A percentile compares a stretch with the other conserved stretches of the same genome.
Conservation (phyloP, 2,329 filamentous ascomycete genomes). For the Paramyrothecium sp. region DNA sequence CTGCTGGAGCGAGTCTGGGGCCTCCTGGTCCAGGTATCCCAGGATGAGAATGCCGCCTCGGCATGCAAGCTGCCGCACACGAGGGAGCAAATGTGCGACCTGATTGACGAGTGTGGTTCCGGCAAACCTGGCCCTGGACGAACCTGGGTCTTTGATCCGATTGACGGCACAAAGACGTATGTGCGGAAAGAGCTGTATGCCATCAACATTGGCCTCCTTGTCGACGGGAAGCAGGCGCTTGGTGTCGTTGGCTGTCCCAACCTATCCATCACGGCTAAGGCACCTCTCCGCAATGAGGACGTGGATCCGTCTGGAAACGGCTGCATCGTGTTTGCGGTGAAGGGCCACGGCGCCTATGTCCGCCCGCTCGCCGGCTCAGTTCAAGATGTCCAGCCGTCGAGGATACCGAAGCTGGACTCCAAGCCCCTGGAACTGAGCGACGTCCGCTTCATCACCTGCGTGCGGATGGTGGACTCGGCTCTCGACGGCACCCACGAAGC, state of each 20-base stretch:
- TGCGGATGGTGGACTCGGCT: conserved; percentile 44
- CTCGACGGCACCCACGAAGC: conserved; percentile 44
- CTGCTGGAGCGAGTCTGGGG: conserved; percentile 48
- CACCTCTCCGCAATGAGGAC: conserved; percentile 40
- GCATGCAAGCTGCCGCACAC: conserved; percentile 32
- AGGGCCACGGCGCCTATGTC: conserved; percentile 46
- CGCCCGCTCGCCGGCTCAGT: conserved; percentile 32
- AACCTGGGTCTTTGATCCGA: conserved; percentile 60
- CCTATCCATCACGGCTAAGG: conserved; percentile 34
- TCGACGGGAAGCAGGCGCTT: conserved; percentile 48
- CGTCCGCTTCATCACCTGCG: conserved; percentile 47
- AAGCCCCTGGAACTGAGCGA: conserved; percentile 12
- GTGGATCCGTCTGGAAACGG: conserved; percentile 43
- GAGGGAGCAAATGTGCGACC: conserved; percentile 46
- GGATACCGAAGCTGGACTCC: conserved; percentile 28
- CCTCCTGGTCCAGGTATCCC: conserved; percentile 33
- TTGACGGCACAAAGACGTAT: conserved; percentile 59
- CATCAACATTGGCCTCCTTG: conserved; percentile 54
- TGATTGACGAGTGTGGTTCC: conserved; percentile 51
- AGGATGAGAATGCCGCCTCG: conserved; percentile 19
- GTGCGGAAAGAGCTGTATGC: conserved; percentile 54
- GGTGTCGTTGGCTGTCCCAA: conserved; percentile 50
- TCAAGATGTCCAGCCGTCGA: conserved; percentile 21
- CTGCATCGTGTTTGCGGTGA: conserved; percentile 49
- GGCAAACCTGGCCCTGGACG: conserved; percentile 37